These are phyloP conservation scores for Dactylonectria estremocensis DNA, from an alignment of 2,329 filamentous ascomycete genomes.

Conservation along the genomic window DNA sequence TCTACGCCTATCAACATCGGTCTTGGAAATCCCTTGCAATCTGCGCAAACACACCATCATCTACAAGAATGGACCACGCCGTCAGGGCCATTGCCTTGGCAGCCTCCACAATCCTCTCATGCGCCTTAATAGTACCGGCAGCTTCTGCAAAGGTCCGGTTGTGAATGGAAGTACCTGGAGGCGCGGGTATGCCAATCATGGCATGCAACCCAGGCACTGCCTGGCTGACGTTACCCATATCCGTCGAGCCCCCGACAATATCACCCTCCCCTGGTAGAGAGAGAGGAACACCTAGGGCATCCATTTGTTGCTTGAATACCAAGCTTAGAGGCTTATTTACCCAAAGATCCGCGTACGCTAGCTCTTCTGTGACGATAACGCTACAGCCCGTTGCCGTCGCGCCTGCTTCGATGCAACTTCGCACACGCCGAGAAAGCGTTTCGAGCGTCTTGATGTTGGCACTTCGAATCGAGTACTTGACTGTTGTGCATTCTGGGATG, in stretches of 20 bases:
- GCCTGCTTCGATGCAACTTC: background rate
- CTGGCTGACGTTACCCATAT: conserved; percentile 3
- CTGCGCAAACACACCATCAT: background rate
- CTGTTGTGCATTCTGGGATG: background rate
- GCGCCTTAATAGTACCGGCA: background rate
- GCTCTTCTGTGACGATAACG: background rate
- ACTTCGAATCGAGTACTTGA: conserved; percentile 1
- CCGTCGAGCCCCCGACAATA: background rate
- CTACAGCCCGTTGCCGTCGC: conserved; percentile 5
- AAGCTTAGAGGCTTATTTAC: conserved; percentile 3
- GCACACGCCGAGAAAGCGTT: background rate
- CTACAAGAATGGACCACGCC: background rate
- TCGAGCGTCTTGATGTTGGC: background rate
- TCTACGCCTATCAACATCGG: no score
- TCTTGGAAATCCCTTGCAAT: background rate
- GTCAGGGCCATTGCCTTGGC: conserved; percentile 8
- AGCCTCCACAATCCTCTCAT: background rate
- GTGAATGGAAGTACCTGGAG: background rate
- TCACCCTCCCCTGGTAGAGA: background rate
- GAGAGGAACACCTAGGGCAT: background rate
- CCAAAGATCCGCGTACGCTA: background rate
- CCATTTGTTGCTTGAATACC: background rate
- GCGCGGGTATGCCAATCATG: background rate
- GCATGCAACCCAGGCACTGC: conserved; percentile 1
- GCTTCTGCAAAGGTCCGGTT: background rate